Evolutionary conservation across 768 basidiomycete genomes (phyloP).

Genomic region (Lactarius pseudohatsudake): DNA sequence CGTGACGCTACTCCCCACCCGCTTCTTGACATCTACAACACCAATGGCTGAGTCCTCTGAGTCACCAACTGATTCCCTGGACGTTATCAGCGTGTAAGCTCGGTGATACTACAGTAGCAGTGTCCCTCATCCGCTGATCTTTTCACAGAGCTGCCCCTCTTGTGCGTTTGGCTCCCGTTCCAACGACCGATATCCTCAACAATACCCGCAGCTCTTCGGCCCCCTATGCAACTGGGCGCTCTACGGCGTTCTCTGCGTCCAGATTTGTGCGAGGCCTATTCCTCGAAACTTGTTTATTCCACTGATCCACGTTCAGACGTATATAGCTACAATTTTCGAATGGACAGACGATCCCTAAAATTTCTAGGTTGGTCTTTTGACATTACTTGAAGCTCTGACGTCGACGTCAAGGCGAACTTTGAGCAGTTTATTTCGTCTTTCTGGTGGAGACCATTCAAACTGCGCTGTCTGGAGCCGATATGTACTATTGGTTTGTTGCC

Average conservation of each 20-base stretch:
- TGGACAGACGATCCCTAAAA: background rate
- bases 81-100: background rate
- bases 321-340: background rate
- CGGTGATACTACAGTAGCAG: background rate
- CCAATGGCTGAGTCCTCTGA: background rate
- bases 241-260: background rate
- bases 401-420: background rate
- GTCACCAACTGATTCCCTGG: background rate
- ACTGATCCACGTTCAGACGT: background rate
- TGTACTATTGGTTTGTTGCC: background rate
- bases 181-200: background rate
- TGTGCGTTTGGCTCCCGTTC: background rate
- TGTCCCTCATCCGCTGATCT: background rate
- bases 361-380: background rate
- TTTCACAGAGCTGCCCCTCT: background rate
- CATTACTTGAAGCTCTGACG: background rate
- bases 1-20: background rate
- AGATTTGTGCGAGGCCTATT: background rate
- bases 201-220: background rate
- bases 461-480: background rate
- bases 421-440: background rate
- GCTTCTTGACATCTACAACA: background rate
- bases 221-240: background rate
- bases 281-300: background rate
- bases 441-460: background rate